phyloP scores from a whole-genome alignment of 2,329 filamentous ascomycete genomes.

The Mycocentrospora acerina region DNA sequence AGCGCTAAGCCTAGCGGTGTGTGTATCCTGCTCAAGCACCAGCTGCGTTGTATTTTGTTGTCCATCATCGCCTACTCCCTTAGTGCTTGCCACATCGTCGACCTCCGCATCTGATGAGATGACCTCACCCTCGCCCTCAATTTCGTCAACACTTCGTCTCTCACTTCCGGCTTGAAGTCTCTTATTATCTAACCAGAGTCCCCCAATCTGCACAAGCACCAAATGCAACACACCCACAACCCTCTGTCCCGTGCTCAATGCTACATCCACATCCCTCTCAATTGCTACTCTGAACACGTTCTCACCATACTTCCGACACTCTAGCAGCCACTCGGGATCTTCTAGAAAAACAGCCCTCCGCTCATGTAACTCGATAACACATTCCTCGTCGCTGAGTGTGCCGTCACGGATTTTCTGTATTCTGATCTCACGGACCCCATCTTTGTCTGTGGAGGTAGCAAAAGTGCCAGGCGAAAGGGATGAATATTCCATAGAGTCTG shows the following conservation, averaged over 20 bases:
- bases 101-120: background rate
- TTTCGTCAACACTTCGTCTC: too few relatives aligned
- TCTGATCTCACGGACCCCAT: too few relatives aligned
- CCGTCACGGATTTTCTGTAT: background rate
- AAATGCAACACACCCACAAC: too few relatives aligned
- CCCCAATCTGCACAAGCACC: too few relatives aligned
- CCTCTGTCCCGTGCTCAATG: too few relatives aligned
- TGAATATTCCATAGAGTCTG: too few relatives aligned
- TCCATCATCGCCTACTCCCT: background rate
- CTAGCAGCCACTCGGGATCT: background rate
- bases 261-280: background rate
- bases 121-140: too few relatives aligned
- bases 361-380: background rate
- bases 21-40: background rate
- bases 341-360: background rate
- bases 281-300: constrained; percentile 1
- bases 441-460: too few relatives aligned
- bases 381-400: background rate
- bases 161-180: too few relatives aligned
- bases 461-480: too few relatives aligned
- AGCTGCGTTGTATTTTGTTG: background rate
- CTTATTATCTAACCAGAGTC: too few relatives aligned
- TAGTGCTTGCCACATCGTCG: background rate
- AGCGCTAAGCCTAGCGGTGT: background rate
- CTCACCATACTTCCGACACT: background rate